phyloP scores from a whole-genome alignment of 352 stramenopile genomes.

The Phytophthora foliorum region DNA sequence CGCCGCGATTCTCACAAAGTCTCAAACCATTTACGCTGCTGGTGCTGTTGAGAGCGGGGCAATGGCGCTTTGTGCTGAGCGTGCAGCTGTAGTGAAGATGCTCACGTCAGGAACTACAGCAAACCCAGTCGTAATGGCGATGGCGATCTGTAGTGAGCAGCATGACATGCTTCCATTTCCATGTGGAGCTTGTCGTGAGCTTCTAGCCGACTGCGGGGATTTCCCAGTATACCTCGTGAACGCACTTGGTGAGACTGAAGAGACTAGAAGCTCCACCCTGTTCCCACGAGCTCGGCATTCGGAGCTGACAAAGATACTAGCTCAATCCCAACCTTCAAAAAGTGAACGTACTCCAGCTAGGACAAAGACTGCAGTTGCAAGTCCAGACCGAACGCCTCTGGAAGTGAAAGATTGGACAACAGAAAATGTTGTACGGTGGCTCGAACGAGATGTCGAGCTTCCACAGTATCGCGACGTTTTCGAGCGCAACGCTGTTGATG shows the following conservation, averaged over 20 bases:
- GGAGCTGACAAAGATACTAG: slow-evolving; percentile 30
- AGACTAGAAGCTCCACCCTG: slow-evolving; percentile 66
- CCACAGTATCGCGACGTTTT: slow-evolving; percentile 63
- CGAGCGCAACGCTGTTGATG: slow-evolving; percentile 67
- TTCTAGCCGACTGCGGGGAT: slow-evolving; percentile 74
- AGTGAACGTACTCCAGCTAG: not conserved
- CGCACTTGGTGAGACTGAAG: slow-evolving; percentile 48
- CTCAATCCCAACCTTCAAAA: slow-evolving; percentile 6
- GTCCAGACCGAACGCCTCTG: slow-evolving; percentile 21
- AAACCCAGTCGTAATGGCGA: slow-evolving; percentile 41
- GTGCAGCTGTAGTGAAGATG: slow-evolving; percentile 62
- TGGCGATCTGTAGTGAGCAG: slow-evolving; percentile 74
- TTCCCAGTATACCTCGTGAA: slow-evolving; percentile 82
- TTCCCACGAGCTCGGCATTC: slow-evolving; percentile 61
- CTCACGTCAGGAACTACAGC: slow-evolving; percentile 23
- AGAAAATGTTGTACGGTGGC: slow-evolving; percentile 62
- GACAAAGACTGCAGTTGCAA: not conserved
- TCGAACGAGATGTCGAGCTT: slow-evolving; percentile 58
- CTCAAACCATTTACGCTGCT: slow-evolving; percentile 53
- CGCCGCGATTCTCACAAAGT: slow-evolving; percentile 60
- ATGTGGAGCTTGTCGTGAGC: slow-evolving; percentile 75
- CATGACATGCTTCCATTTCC: slow-evolving; percentile 59
- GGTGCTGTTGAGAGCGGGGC: slow-evolving; percentile 51
- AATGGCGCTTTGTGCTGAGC: slow-evolving; percentile 66
- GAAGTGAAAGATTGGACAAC: slow-evolving; percentile 65